Conservation (phyloP, 225 moss, liverwort and hornwort genomes). For the Straminergon stramineum region DNA sequence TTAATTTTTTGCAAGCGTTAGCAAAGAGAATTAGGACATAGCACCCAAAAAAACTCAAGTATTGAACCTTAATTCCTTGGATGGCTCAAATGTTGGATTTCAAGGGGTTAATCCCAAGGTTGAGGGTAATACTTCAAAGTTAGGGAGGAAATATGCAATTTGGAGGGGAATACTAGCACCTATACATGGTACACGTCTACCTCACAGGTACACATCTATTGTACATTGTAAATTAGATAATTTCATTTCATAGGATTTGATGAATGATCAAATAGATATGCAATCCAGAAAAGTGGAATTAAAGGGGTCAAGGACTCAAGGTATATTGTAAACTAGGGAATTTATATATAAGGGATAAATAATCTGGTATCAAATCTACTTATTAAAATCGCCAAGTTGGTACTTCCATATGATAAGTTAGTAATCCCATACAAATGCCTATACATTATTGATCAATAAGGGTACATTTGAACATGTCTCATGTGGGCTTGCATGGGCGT, state of each 20-base stretch:
- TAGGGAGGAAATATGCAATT: background rate
- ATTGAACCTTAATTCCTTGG: background rate
- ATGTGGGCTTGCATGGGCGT: rapidly evolving
- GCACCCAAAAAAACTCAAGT: background rate
- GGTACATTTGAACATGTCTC: background rate
- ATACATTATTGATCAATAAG: background rate
- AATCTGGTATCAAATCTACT: background rate
- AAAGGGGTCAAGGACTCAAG: background rate
- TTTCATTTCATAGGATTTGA: background rate
- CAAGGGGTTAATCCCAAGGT: background rate
- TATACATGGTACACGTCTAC: no score
- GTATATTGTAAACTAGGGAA: background rate
- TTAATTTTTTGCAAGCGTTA: no score
- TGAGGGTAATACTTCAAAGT: background rate
- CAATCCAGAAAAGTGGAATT: background rate
- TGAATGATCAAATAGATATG: background rate
- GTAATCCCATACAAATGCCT: background rate
- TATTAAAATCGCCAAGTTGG: background rate
- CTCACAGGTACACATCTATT: background rate
- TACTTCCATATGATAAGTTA: background rate
- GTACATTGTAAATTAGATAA: background rate
- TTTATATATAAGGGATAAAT: background rate
- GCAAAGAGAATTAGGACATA: background rate
- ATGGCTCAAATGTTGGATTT: background rate
- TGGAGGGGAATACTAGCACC: background rate